Evolutionary conservation across 2,329 filamentous ascomycete genomes (phyloP).

Genomic region (Nothopassalora personata): DNA sequence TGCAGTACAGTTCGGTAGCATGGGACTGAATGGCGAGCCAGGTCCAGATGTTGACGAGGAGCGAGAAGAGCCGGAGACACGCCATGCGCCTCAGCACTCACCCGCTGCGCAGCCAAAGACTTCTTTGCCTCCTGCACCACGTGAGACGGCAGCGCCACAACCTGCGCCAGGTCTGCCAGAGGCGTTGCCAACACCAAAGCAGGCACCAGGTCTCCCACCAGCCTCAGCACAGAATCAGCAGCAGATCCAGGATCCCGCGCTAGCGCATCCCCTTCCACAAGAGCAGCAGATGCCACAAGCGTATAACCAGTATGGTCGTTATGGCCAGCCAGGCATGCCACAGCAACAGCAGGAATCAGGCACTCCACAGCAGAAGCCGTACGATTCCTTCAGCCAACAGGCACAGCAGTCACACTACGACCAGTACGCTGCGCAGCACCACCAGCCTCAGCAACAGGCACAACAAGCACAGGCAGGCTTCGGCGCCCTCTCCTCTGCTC

Average conservation of each 20-base stretch:
- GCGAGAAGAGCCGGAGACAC: conserved; percentile 89
- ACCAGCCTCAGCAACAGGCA: conserved; percentile 50
- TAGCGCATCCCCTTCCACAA: conserved; percentile 50
- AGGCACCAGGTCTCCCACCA: conserved; percentile 58
- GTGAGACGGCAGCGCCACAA: conserved; percentile 38
- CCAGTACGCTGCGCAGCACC: conserved; percentile 44
- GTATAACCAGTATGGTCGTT: conserved; percentile 65
- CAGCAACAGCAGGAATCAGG: conserved; percentile 48
- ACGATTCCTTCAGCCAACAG: conserved; percentile 81
- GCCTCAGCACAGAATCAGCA: conserved; percentile 50
- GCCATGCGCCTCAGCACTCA: conserved; percentile 89
- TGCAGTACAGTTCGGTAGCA: conserved; percentile 92
- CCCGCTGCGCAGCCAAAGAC: conserved; percentile 80
- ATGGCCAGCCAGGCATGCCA: conserved; percentile 52
- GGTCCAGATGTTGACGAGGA: conserved; percentile 85
- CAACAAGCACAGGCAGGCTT: conserved; percentile 56
- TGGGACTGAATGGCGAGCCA: conserved; percentile 75
- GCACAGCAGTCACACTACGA: conserved; percentile 48
- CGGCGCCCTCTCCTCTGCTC: conserved; percentile 66
- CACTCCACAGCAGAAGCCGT: conserved; percentile 67
- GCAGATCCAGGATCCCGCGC: conserved; percentile 36
- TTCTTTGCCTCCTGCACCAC: conserved; percentile 69
- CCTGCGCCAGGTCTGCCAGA: conserved; percentile 36
- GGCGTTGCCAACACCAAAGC: conserved; percentile 49
- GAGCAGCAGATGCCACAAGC: conserved; percentile 42